A percentile compares a stretch with the other conserved stretches of the same genome.
phyloP scores from a whole-genome alignment of 768 basidiomycete genomes.

The Lentinula guzmanii region DNA sequence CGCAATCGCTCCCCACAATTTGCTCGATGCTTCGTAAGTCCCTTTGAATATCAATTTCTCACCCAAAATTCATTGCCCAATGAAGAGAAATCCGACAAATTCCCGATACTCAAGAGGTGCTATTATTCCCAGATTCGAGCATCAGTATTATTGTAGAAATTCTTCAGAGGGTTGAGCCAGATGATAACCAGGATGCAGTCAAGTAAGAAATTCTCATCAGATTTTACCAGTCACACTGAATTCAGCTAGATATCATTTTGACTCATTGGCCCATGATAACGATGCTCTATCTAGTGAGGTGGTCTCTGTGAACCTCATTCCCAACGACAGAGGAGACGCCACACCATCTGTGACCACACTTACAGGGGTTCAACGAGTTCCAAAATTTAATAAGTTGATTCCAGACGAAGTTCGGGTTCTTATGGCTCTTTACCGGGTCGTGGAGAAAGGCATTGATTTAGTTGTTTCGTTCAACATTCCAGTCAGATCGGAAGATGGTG shows the following conservation, averaged over 20 bases:
- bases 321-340: conserved; percentile 35
- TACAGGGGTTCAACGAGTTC: conserved; percentile 61
- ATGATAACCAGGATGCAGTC: conserved; percentile 54
- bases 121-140: conserved; percentile 62
- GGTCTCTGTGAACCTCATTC: conserved; percentile 28
- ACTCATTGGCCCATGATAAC: conserved; percentile 89
- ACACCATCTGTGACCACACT: conserved; percentile 62
- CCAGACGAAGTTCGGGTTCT: conserved; percentile 71
- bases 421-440: conserved; percentile 77
- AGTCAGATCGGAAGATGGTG: conserved; percentile 36
- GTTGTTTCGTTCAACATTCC: conserved; percentile 86
- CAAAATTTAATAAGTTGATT: conserved; percentile 63
- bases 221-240: conserved; percentile 1
- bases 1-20: conserved; percentile 43
- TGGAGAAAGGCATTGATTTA: conserved; percentile 68
- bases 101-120: conserved; percentile 94
- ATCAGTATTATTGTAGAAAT: conserved; percentile 84
- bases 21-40: conserved; percentile 85
- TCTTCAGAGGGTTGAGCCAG: conserved; percentile 61
- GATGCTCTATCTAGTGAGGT: conserved; percentile 51
- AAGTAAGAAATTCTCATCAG: conserved; percentile 35
- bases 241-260: conserved; percentile 81
- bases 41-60: neutral
- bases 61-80: neutral
- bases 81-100: conserved; percentile 65